Conservation (phyloP, 1,284 basidiomycete genomes). For the Leucoagaricus sp. region DNA sequence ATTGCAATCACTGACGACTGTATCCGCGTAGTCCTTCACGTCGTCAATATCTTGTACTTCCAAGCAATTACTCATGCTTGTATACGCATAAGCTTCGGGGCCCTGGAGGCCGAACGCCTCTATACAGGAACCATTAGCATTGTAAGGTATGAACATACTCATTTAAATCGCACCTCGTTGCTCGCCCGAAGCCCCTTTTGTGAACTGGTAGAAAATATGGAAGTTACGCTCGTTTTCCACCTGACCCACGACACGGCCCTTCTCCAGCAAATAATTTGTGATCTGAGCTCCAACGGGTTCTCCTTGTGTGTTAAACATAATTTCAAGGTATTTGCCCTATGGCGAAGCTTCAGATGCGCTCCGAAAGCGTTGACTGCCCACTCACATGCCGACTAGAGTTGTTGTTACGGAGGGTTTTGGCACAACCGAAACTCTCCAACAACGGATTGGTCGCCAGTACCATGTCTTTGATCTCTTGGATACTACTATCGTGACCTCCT, state of each 20-base stretch:
- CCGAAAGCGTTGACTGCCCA: slow-evolving; percentile 16
- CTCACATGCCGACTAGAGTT: slow-evolving; percentile 97
- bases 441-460: slow-evolving; percentile 99
- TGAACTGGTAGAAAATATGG: slow-evolving; percentile 99
- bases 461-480: slow-evolving; percentile 99
- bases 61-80: slow-evolving; percentile 88
- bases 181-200: slow-evolving; percentile 88
- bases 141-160: not conserved
- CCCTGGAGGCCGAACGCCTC: slow-evolving; percentile 97
- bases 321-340: slow-evolving; percentile 98
- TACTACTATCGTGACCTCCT: slow-evolving; percentile 80
- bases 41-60: slow-evolving; percentile 94
- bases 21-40: slow-evolving; percentile 84
- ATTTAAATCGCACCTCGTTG: slow-evolving; percentile 72
- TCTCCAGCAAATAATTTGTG: slow-evolving; percentile 98
- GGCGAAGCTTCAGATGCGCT: slow-evolving; percentile 17
- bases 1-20: slow-evolving; percentile 58
- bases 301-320: slow-evolving; percentile 95
- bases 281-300: slow-evolving; percentile 98
- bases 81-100: slow-evolving; percentile 95
- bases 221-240: slow-evolving; percentile 97
- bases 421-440: slow-evolving; percentile 98
- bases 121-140: slow-evolving; percentile 32
- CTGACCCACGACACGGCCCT: slow-evolving; percentile 96
- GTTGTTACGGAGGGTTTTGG: slow-evolving; percentile 98